A percentile compares a stretch with the other conserved stretches of the same genome.
phyloP scores from a whole-genome alignment of 805 yeast species.

The Myxozyma lipomycoides region DNA sequence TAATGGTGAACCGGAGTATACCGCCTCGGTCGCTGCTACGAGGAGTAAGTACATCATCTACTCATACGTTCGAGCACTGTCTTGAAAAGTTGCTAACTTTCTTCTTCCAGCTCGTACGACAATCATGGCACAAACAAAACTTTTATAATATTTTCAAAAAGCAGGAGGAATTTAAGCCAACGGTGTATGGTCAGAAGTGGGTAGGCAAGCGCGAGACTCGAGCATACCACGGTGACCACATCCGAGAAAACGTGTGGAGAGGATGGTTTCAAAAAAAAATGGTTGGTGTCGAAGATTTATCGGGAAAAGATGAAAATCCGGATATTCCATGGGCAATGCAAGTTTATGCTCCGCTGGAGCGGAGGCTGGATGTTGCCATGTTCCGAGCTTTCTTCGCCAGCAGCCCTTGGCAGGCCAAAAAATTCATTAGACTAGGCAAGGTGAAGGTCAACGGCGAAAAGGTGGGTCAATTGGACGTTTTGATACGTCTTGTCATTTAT shows the following conservation, averaged over 20 bases:
- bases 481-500: too few species aligned
- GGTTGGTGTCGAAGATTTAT: constrained; percentile 54
- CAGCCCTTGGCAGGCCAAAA: constrained; percentile 89
- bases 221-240: constrained; percentile 91
- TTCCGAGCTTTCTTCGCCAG: constrained; percentile 93
- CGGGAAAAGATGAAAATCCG: constrained; percentile 11
- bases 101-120: constrained; percentile 48
- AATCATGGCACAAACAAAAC: constrained; percentile 89
- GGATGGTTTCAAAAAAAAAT: constrained; percentile 61
- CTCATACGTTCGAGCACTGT: too few species aligned
- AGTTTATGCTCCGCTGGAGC: constrained; percentile 83
- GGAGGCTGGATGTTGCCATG: constrained; percentile 81
- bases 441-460: constrained; percentile 79
- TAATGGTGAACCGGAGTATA: constrained; percentile 13
- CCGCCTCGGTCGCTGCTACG: constrained; percentile 22
- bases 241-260: constrained; percentile 81
- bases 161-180: constrained; percentile 57
- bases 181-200: constrained; percentile 92
- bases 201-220: constrained; percentile 85
- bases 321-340: constrained; percentile 80
- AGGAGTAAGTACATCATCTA: constrained; percentile 27
- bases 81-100: background rate
- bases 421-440: constrained; percentile 72
- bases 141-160: constrained; percentile 77
- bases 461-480: constrained; percentile 5